Percentiles rank a stretch among this genome's conserved stretches.
These are phyloP conservation scores for Paraphaeosphaeria minitans DNA, from an alignment of 2,329 filamentous ascomycete genomes.

Conservation along the genomic window DNA sequence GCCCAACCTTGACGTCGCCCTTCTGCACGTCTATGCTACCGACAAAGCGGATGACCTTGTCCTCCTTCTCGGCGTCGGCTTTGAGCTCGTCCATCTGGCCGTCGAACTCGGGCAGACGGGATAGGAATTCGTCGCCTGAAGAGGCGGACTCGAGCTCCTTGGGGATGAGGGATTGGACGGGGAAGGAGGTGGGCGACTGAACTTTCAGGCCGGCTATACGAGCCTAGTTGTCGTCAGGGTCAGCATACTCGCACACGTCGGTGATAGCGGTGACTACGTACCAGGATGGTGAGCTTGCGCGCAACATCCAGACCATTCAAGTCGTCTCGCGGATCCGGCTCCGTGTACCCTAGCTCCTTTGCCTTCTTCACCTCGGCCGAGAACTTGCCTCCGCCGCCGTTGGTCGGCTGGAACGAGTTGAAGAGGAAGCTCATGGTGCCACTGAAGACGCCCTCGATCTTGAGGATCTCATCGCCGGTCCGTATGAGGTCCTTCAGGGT, in stretches of 20 bases:
- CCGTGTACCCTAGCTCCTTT: conserved; percentile 90
- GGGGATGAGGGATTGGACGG: conserved; percentile 91
- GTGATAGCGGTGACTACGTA: neutral
- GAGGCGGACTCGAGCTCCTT: conserved; percentile 77
- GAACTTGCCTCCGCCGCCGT: conserved; percentile 79
- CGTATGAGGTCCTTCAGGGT: conserved; percentile 93
- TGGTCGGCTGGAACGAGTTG: conserved; percentile 90
- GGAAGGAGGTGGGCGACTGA: conserved; percentile 84
- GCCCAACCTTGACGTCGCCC: conserved; percentile 84
- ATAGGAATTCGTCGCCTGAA: conserved; percentile 85
- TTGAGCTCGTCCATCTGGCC: conserved; percentile 88
- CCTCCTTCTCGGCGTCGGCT: conserved; percentile 79
- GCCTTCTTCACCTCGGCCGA: conserved; percentile 90
- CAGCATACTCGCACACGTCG: neutral
- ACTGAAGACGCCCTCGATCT: conserved; percentile 96
- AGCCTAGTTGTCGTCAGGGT: conserved; percentile 51
- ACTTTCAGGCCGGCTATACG: conserved; percentile 82
- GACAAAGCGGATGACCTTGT: conserved; percentile 92
- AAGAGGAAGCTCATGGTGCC: conserved; percentile 98
- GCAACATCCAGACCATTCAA: conserved; percentile 89
- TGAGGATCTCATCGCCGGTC: conserved; percentile 88
- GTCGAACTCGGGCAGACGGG: conserved; percentile 80
- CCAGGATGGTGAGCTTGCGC: conserved; percentile 90
- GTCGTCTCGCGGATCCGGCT: conserved; percentile 85
- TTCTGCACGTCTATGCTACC: conserved; percentile 87